Evolutionary conservation across 2,329 filamentous ascomycete species (phyloP), one percentile per base, ranked within the genome.

Genomic region (Annulohypoxylon truncatum): DNA sequence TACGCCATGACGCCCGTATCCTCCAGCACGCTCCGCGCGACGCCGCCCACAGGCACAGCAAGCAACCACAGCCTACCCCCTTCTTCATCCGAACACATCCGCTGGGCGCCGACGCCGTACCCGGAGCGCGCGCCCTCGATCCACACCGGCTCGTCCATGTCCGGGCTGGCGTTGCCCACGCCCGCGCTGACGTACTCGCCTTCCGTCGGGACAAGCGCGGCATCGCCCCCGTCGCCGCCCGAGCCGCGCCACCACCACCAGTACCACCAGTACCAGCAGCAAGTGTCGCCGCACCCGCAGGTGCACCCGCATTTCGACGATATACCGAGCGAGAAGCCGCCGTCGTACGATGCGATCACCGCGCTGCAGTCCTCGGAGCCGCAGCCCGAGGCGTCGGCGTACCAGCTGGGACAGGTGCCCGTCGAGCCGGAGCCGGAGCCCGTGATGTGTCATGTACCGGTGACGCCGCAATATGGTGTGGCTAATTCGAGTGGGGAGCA

Each of bases 401-500:
- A 68, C n/a, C 64, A 70, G 52, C 66, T 70, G 67, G 67, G 68
- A 20, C 68, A 71, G n/a, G 56, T 56, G 4, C 66, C 68, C 1
- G 28, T 55, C 10, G 35, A 48, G 15, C 15, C 33, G 15, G 35
- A 48, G 15, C 18, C 20, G n/a, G 66, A 64, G 10, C 64, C 54
- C 18, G 50, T 57, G 5, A 42, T 61, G 47, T 71, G 68, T 26
- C 61, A 70, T 18, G 40, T 71, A 46, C 62, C 68, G 24, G 33
- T 29, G 51, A 20, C 28, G 18, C 60, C 69, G 6, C 46, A 44
- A 7, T 10, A 48, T n/a, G 52, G 51, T 0, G 38, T 52, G 22
- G 55, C 38, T 35, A 56, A 66, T 47, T 46, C 57, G 35, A 65
- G 65, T 28, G 69, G 69, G 44, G 61, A 72, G 24, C 58, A 64